phyloP scores from a whole-genome alignment of 441 rosid genomes.

The Euphorbia schlechtendalii region DNA sequence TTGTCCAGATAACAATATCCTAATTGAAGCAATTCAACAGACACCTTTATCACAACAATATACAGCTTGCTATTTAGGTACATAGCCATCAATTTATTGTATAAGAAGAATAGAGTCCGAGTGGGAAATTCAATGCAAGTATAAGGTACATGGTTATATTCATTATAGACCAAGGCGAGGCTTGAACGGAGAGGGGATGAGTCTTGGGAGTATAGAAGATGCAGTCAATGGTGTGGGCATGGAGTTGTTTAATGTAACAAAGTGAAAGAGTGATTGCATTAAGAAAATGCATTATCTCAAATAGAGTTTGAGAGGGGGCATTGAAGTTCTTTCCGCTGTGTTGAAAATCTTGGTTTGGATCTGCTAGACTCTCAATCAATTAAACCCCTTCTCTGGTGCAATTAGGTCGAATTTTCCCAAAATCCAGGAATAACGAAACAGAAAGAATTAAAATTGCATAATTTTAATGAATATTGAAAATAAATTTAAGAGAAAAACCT shows the following conservation, averaged over 20 bases:
- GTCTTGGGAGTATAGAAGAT: constrained; percentile 12
- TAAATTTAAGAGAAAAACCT: too few relatives aligned
- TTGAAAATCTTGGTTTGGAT: too few relatives aligned
- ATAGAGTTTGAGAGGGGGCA: too few relatives aligned
- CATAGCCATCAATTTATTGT: constrained; percentile 50
- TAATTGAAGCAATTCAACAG: constrained; percentile 39
- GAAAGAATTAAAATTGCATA: too few relatives aligned
- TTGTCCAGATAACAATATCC: constrained; percentile 43
- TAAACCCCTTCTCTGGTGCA: too few relatives aligned
- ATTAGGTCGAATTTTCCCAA: too few relatives aligned
- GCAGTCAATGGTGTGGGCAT: constrained; percentile 45
- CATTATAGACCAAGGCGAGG: constrained; percentile 24
- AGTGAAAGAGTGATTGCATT: constrained; percentile 38
- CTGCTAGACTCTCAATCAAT: too few relatives aligned
- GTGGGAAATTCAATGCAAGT: constrained; percentile 49
- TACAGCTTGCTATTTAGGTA: constrained; percentile 31
- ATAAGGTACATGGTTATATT: constrained; percentile 22
- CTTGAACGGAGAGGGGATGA: constrained; percentile 24
- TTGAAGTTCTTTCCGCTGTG: too few relatives aligned
- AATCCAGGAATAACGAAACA: too few relatives aligned
- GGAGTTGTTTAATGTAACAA: constrained; percentile 39
- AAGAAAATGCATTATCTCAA: too few relatives aligned
- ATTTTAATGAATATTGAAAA: too few relatives aligned
- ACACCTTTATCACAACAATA: constrained; percentile 36
- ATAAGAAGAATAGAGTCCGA: constrained; percentile 35